Evolutionary conservation across 768 basidiomycete species (phyloP), one percentile per base, ranked within the genome.

Genomic region (Plicaturopsis crispa): DNA sequence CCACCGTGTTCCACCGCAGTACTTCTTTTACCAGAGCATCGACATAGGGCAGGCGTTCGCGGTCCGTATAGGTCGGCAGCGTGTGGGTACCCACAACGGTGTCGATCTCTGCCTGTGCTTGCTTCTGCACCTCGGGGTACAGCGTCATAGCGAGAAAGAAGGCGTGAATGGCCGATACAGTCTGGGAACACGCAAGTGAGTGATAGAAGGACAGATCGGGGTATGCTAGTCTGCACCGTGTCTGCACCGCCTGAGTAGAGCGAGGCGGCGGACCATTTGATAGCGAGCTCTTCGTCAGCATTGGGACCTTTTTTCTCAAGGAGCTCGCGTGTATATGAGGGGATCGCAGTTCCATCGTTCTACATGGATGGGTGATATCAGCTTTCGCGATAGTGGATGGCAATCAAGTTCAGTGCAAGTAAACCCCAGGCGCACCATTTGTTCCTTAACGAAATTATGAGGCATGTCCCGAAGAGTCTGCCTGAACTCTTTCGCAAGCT

Each of bases 251-350:
- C 65, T 23, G 56, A 43, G 39, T 59, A 63, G 12, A 62, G 41
- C 31, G 74, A 72, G 13, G 69, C 69, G 22, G 73, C 65, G 26
- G 78, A 73, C 76, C 80, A 81, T 53, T 80, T 84, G 41, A 84
- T 62, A 43, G 75, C 70, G 36, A 68, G 58, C 42, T 82, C 78
- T 41, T 80, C 77, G 41, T 80, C 73, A 3, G 59, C 54, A 33
- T 57, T 70, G 21, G 75, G 49, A 7, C 61, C 55, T 48, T 69
- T 72, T 17, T 58, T 65, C 46, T 81, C 69, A 19, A 84, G 65
- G 40, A 78, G 53, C 19, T 66, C 62, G 17, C 78, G 78, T 1
- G 73, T 70, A 51, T 78, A 81, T 5, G 79, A 84, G 10, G 63
- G 51, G 16, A 64, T 54, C 16, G 71, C 72, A n/a, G 64, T 70